Conservation (phyloP, 768 basidiomycete species). For the Gyrodon lividus region DNA sequence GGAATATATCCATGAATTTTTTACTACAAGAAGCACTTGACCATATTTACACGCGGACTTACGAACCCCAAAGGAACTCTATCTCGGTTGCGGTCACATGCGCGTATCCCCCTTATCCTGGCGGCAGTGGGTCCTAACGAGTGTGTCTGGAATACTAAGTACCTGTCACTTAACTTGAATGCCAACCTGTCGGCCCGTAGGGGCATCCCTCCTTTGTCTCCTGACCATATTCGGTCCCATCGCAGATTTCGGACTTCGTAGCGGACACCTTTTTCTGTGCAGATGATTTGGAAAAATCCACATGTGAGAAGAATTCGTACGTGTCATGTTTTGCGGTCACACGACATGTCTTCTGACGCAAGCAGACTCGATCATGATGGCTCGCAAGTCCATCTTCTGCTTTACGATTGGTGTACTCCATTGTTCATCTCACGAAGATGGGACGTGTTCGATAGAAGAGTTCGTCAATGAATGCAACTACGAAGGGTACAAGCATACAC, state of each 20-base stretch:
- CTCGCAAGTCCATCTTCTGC: slow-evolving; percentile 36
- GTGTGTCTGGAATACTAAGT: slow-evolving; percentile 4
- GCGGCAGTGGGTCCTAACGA: slow-evolving; percentile 33
- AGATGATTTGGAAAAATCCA: slow-evolving; percentile 38
- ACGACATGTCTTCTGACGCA: neutral
- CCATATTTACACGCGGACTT: too few relatives aligned
- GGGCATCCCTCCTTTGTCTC: slow-evolving; percentile 28
- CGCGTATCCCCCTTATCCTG: slow-evolving; percentile 34
- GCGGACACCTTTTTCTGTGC: slow-evolving; percentile 38
- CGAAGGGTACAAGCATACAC: slow-evolving; percentile 13
- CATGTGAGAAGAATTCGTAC: slow-evolving; percentile 36
- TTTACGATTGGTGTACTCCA: too few relatives aligned
- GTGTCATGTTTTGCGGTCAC: neutral
- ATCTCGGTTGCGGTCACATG: slow-evolving; percentile 39
- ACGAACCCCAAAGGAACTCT: slow-evolving; percentile 23
- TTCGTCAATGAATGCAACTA: too few relatives aligned
- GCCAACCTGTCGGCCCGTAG: slow-evolving; percentile 10
- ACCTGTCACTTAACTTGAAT: neutral
- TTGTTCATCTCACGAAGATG: too few relatives aligned
- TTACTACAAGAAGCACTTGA: too few relatives aligned
- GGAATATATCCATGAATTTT: neutral
- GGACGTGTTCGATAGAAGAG: too few relatives aligned
- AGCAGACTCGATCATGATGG: slow-evolving; percentile 21
- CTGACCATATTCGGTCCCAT: slow-evolving; percentile 25
- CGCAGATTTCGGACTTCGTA: slow-evolving; percentile 35